Conservation (phyloP, 768 basidiomycete species). For the Strobilomyces echinocephalus region DNA sequence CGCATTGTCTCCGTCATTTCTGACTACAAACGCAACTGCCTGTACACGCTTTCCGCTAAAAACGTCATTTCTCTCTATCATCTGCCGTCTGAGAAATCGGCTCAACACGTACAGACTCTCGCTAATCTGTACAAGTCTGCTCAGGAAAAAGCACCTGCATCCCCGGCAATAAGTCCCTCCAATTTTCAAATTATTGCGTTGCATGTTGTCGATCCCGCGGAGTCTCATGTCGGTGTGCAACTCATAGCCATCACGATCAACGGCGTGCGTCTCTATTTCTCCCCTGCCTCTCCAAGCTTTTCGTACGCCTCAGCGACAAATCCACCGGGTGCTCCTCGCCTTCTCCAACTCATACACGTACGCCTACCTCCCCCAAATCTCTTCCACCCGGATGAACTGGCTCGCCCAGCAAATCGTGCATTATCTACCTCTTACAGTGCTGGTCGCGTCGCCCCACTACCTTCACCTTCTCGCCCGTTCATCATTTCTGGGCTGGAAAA, state of each 20-base stretch:
- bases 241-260: slow-evolving; percentile 79
- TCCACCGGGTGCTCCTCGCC: slow-evolving; percentile 26
- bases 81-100: slow-evolving; percentile 55
- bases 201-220: slow-evolving; percentile 61
- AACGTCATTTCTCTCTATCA: slow-evolving; percentile 64
- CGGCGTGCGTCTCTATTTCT: slow-evolving; percentile 83
- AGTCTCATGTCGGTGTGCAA: slow-evolving; percentile 67
- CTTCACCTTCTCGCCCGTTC: slow-evolving; percentile 52
- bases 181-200: slow-evolving; percentile 66
- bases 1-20: slow-evolving; percentile 64
- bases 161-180: slow-evolving; percentile 64
- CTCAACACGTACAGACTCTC: slow-evolving; percentile 73
- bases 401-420: slow-evolving; percentile 44
- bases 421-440: slow-evolving; percentile 42
- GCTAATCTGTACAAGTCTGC: slow-evolving; percentile 69
- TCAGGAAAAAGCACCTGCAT: slow-evolving; percentile 77
- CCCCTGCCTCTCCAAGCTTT: slow-evolving; percentile 47
- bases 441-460: slow-evolving; percentile 39
- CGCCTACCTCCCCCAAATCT: slow-evolving; percentile 73
- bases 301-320: slow-evolving; percentile 38
- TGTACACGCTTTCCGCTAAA: slow-evolving; percentile 73
- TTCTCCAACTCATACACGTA: slow-evolving; percentile 70
- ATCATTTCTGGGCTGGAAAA: slow-evolving; percentile 55
- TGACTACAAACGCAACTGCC: slow-evolving; percentile 63
- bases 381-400: slow-evolving; percentile 70